Base-by-base conservation (phyloP, 2,329 filamentous ascomycete genomes). In the Microdochium bolleyi region DNA sequence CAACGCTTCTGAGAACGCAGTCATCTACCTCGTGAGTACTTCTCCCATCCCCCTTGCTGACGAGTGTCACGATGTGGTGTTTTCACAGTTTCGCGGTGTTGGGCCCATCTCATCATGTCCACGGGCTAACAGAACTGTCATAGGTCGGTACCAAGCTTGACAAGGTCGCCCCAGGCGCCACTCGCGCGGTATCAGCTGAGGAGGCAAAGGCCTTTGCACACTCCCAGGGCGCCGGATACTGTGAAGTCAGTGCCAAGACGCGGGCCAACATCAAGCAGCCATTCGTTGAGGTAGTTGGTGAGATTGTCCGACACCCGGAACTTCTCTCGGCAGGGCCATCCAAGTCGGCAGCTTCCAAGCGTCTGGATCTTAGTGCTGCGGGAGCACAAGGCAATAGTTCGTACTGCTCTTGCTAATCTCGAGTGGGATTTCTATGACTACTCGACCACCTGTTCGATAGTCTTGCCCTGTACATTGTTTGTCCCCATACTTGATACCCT, bases 241-340 rank as follows among this genome's bases (percentile, higher is more conserved):
- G 76, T 57, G 78, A 82, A 64, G 74, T 74, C 46, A 80, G 77
- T 61, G 70, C 75, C 48, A 78, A 78, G 67, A 78, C 77, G 24
- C 67, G 74, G 49, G 74, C 79, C 60, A 75, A 78, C 59, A 72
- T 80, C 22, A 66, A 72, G 55, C 68, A 66, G 60, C 73, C 76
- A 19, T 82, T 82, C 61, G 65, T 78, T 49, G 76, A 78, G 51
- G 68, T 78, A 48, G 74, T 81, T 25, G 73, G 77, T 57, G 65
- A 64, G 54, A 75, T 81, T 55, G 71, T 79, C 24, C 68, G 68
- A 53, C 72, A 66, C 41, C 73, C 73, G 1, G 66, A 72, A 38
- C 62, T 80, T 24, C 59, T 79, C 56, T 64, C 60, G 9, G 65
- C 59, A 3, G 41, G n/a, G 24, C 24, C 19, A 5, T 24, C 27